Evolutionary conservation across 257 asterid genomes (phyloP), one percentile per base, ranked within the genome.

Genomic region (Przewalskia tangutica): DNA sequence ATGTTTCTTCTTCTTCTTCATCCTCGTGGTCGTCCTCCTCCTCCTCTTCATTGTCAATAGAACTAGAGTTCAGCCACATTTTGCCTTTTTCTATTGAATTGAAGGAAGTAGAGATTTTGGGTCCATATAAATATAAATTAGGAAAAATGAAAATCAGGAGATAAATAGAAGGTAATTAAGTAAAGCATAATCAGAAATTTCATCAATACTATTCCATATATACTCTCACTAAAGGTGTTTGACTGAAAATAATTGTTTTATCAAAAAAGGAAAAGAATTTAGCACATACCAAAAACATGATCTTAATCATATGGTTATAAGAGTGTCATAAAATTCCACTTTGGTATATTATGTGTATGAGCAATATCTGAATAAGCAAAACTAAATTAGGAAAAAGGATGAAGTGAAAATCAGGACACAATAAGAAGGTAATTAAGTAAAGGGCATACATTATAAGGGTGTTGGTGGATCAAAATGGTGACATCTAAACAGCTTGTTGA

Each of bases 1-100:
- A 89, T 1, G 98, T 87, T 88, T 92, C 98, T 14, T 89, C 93
- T 20, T 88, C 92, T 13, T 89, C 88, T 4, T 77, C 32, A 27
- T 27, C 32, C 32, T 27, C 32, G 32, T 27, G 1, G 32, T 27
- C 88, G 1, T 81, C 3, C 87, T 9, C 76, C 5, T 38, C 42
- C 5, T 38, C 83, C 4, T 58, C 76, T 8, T 10, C 76, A n/a
- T 84, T 77, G 13, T 53, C 50, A 10, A 2, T n/a, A 50, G 17
- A 54, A 77, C 23, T 77, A 36, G 53, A 34, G 50, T 51, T 55
- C 51, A 54, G 10, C 51, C 67, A 77, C 65, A 51, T 58, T 51
- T 77, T 51, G 5, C 14, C 2, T 16, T 18, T 44, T 68, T 40
- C 13, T 55, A 12, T 11, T 48, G 6, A 3, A 51, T 13, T 50